Evolutionary conservation across 2,329 filamentous ascomycete genomes (phyloP).

Genomic region (Cercospora janseana): DNA sequence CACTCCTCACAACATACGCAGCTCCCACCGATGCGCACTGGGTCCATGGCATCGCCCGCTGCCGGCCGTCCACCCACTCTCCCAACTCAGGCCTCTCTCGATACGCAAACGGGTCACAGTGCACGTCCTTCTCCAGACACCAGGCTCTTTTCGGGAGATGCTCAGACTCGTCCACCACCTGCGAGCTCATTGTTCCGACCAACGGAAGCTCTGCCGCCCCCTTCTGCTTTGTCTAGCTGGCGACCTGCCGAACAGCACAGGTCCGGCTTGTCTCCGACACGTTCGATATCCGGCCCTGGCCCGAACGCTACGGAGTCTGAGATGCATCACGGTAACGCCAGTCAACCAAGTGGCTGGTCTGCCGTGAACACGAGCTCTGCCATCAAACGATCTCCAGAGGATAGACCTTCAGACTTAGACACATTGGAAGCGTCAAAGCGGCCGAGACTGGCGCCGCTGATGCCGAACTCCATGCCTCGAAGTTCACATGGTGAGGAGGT

Average conservation of each 20-base stretch:
- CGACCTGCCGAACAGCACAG: constrained; percentile 31
- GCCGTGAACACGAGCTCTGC: constrained; percentile 45
- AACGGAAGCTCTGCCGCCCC: constrained; percentile 28
- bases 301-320: constrained; percentile 29
- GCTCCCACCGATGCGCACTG: constrained; percentile 33
- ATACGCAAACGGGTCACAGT: constrained; percentile 19
- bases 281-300: constrained; percentile 21
- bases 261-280: constrained; percentile 20
- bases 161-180: constrained; percentile 10
- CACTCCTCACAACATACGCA: constrained; percentile 14
- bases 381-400: constrained; percentile 43
- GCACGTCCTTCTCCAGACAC: constrained; percentile 24
- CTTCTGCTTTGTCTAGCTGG: constrained; percentile 32
- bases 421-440: constrained; percentile 46
- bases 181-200: constrained; percentile 16
- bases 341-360: constrained; percentile 42
- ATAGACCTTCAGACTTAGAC: constrained; percentile 32
- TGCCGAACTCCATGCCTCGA: constrained; percentile 37
- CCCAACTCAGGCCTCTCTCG: constrained; percentile 19
- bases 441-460: constrained; percentile 43
- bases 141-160: constrained; percentile 18
- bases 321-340: constrained; percentile 8
- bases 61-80: constrained; percentile 19
- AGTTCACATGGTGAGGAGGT: constrained; percentile 34
- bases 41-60: constrained; percentile 26